Evolutionary conservation across 768 basidiomycete genomes (phyloP), one percentile per base, ranked within the genome.

Genomic region (Chiua virens): DNA sequence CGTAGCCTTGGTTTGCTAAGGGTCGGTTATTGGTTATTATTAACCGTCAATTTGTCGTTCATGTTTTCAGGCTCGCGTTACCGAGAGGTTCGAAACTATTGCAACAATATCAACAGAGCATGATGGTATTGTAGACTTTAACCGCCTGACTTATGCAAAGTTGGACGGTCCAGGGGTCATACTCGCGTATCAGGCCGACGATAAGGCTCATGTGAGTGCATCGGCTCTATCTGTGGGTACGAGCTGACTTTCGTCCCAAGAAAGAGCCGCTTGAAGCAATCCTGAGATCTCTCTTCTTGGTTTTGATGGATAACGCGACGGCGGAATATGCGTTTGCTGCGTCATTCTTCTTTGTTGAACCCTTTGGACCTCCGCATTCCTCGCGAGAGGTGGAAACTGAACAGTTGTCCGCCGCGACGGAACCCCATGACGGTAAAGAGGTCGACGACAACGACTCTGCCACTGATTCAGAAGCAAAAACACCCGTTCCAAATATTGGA

Each of bases 231-330:
- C 10, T 17, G 13, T 15, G 37, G 38, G 10, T 46, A 42, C 57
- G 50, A 64, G 45, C 49, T 59, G 20, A 56, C 17, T 39, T 28
- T 56, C 35, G 15, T 21, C 20, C 35, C 43, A 67, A 88, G 95
- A 90, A 82, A 82, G 87, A 89, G 58, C 82, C 88, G 0, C 67
- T 87, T 2, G 97, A 98, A 72, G 86, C 86, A 0, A 74, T 98
- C 21, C 77, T 92, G 55, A 85, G 96, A 22, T 96, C 95, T 0
- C 73, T 92, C 22, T 73, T 93, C 42, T 75, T 98, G 45, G 95
- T 97, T 46, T 81, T 98, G 53, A 85, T 96, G 80, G 94, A 98
- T 73, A 98, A 99, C 63, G 87, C 91, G 4, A 89, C 89, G 1
- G 83, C 93, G 25, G 96, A 98, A 71, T 96, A 94, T 69, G 77